A percentile compares a stretch with the other conserved stretches of the same genome.
phyloP scores from a whole-genome alignment of 371 early-diverging fungal species.

The Thermomucor indicae-seudaticae region DNA sequence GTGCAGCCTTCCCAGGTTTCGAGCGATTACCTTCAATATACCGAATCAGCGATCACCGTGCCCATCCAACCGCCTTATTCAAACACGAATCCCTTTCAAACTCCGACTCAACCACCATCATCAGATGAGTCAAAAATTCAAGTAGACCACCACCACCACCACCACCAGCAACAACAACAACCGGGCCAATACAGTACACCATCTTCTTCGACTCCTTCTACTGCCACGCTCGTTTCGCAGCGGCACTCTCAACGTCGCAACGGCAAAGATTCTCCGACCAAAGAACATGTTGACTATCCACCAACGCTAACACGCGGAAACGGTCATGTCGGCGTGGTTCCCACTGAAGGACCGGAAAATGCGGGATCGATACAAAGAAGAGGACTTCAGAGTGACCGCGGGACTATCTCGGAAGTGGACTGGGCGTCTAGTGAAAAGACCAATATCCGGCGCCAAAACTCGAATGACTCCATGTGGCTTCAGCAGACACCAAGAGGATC shows the following conservation, averaged over 20 bases:
- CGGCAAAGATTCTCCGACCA: neutral
- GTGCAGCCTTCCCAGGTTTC: conserved; percentile 18
- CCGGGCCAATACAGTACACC: too few relatives aligned
- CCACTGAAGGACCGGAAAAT: neutral
- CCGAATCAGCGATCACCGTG: conserved; percentile 9
- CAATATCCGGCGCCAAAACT: conserved; percentile 11
- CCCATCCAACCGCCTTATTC: conserved; percentile 1
- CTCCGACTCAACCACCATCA: too few relatives aligned
- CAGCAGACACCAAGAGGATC: conserved; percentile 16
- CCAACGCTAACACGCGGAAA: too few relatives aligned
- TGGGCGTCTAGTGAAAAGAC: conserved; percentile 1
- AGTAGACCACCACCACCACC: too few relatives aligned
- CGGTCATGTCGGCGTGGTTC: conserved; percentile 3
- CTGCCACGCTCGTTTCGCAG: conserved; percentile 7
- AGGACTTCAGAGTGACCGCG: too few relatives aligned
- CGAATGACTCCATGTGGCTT: conserved; percentile 21
- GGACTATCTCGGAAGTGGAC: too few relatives aligned
- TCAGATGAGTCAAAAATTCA: too few relatives aligned
- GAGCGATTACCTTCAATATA: conserved; percentile 16
- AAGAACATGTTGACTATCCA: neutral
- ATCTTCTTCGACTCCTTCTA: conserved; percentile 7
- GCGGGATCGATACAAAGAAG: conserved; percentile 4
- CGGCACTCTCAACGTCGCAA: conserved; percentile 4
- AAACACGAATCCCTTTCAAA: conserved; percentile 1
- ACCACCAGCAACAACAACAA: too few relatives aligned